Base-by-base conservation (phyloP, 1,284 basidiomycete genomes). In the Omphalotus olearius region DNA sequence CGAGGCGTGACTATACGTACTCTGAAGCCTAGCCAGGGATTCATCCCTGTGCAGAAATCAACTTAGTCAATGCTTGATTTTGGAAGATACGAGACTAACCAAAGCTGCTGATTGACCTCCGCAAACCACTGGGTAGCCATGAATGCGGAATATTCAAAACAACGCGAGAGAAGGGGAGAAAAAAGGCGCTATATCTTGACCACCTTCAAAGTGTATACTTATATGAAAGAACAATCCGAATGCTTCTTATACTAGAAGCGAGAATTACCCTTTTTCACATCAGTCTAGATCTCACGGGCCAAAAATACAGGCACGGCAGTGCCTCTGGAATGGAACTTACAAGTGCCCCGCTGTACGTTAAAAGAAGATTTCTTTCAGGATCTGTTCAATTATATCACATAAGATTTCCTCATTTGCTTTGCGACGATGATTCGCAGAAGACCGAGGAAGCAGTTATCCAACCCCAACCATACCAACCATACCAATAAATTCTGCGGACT, bases 71-170 rank as follows among this genome's bases (percentile, higher is more conserved):
- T 25, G 52, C 20, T 48, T 36, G 18, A 55, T 11, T 40, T 26
- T 23, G 42, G 30, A 17, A n/a, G 36, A 14, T 33, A 44, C 52
- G 49, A 48, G 26, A 72, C 75, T 66, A 54, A 83, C 82, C 82
- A 85, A 59, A 80, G 69, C 64, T 80, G 76, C 64, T 83, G 79
- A 65, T 70, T 80, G 52, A 71, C 70, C 69, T 80, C 80, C 55
- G 68, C 75, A 71, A 74, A 66, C 61, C 74, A 71, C 69, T 75
- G 74, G 61, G 74, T 66, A 60, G 79, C 75, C 82, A 83, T 83
- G 61, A 66, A 61, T 68, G 69, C 67, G 63, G 66, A 64, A 61
- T 65, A 64, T 64, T 60, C 58, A 55, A 63, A 58, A 59, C 64
- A 64, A 23, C 23, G 23, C 23, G 23, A 23, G 23, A 23, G 23